Percentiles rank a stretch among this genome's conserved stretches.
phyloP scores from a whole-genome alignment of 2,329 filamentous ascomycete species.

The Aspergillus luchuensis region DNA sequence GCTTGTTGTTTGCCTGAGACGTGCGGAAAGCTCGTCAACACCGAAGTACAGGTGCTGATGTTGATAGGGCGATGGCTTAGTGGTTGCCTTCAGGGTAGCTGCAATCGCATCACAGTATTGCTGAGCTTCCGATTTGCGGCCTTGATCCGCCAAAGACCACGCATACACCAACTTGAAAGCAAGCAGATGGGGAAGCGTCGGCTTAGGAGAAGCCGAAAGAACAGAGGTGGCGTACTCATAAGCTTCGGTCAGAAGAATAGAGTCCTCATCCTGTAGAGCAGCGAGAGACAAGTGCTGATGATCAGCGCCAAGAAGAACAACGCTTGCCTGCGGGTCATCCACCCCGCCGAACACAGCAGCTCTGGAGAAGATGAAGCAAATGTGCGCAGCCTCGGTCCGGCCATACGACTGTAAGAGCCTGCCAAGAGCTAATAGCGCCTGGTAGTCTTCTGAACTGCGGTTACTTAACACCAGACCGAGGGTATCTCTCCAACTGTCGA shows the following conservation, averaged over 20 bases:
- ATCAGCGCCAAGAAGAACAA: constrained; percentile 84
- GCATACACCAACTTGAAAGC: constrained; percentile 92
- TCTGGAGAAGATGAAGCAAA: constrained; percentile 88
- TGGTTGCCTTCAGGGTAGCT: constrained; percentile 74
- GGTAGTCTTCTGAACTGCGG: constrained; percentile 75
- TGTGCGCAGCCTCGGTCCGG: constrained; percentile 85
- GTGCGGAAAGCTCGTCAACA: constrained; percentile 80
- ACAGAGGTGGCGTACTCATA: constrained; percentile 89
- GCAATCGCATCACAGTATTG: constrained; percentile 88
- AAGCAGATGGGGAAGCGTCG: constrained; percentile 76
- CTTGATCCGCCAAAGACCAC: constrained; percentile 78
- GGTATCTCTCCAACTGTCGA: constrained; percentile 94
- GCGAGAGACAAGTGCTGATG: constrained; percentile 71
- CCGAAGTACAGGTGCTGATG: constrained; percentile 71
- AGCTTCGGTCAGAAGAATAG: constrained; percentile 90
- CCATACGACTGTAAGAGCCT: constrained; percentile 82
- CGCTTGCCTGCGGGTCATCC: constrained; percentile 75
- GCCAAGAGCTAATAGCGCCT: constrained; percentile 77
- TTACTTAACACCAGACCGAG: constrained; percentile 84
- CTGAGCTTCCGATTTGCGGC: constrained; percentile 77
- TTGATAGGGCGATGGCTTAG: constrained; percentile 83
- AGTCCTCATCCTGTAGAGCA: constrained; percentile 77
- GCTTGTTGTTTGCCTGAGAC: constrained; percentile 81
- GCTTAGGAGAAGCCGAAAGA: constrained; percentile 57
- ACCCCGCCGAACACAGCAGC: constrained; percentile 74